Percentiles rank a stretch among this genome's conserved stretches.
These are phyloP conservation scores for Zygoascus sp. DNA, from an alignment of 1,139 yeast species.

Conservation along the genomic window DNA sequence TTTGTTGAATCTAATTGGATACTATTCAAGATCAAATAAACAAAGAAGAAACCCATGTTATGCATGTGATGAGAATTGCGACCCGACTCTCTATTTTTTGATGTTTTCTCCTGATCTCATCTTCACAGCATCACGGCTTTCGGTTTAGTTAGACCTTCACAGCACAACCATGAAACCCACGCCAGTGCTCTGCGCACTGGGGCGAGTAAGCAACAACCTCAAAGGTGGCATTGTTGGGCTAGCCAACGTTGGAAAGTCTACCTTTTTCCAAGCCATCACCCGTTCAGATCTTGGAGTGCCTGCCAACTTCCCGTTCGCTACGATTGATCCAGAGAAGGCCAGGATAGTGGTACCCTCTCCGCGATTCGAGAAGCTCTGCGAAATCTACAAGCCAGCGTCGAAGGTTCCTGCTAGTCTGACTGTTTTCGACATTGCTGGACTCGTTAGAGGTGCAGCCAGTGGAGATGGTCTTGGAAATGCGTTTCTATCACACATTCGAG, in stretches of 20 bases:
- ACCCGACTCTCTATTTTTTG: neutral
- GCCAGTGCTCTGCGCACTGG: slow-evolving; percentile 1
- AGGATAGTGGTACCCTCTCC: slow-evolving; percentile 88
- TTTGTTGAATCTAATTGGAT: too few relatives aligned
- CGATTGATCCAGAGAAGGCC: slow-evolving; percentile 97
- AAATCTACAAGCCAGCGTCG: slow-evolving; percentile 67
- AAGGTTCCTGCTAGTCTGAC: slow-evolving; percentile 82
- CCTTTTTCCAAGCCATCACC: slow-evolving; percentile 61
- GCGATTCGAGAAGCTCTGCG: slow-evolving; percentile 67
- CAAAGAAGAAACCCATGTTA: too few relatives aligned
- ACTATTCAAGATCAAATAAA: too few relatives aligned
- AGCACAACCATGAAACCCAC: slow-evolving; percentile 2
- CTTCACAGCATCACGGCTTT: neutral
- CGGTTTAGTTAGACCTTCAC: too few relatives aligned
- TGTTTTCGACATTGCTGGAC: slow-evolving; percentile 91
- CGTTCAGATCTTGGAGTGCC: slow-evolving; percentile 89
- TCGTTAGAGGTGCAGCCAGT: slow-evolving; percentile 89
- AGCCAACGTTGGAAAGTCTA: slow-evolving; percentile 84
- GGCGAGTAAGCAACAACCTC: slow-evolving; percentile 49
- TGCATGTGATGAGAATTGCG: too few relatives aligned
- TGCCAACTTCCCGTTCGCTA: slow-evolving; percentile 94
- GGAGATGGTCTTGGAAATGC: slow-evolving; percentile 98
- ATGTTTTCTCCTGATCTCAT: neutral
- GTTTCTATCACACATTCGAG: slow-evolving; percentile 89
- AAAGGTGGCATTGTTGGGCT: slow-evolving; percentile 89